phyloP scores from a whole-genome alignment of 176 grass and related monocot genomes.

The Typha latifolia region DNA sequence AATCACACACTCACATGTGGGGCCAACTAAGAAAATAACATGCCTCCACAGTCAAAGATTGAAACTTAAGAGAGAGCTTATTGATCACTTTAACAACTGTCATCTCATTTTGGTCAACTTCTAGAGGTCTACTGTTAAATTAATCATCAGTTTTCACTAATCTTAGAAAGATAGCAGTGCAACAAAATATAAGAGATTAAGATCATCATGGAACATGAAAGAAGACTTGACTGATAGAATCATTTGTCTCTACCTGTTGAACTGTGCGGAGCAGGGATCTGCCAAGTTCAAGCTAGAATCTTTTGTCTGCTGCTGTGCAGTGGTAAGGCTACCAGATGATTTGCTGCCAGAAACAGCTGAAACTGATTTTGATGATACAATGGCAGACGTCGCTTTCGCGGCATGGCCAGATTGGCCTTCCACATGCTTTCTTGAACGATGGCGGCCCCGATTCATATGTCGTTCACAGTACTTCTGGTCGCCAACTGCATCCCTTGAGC shows the following conservation, averaged over 20 bases:
- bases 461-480: constrained; percentile 93
- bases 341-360: constrained; percentile 24
- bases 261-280: constrained; percentile 19
- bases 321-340: constrained; percentile 16
- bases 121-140: too few relatives aligned
- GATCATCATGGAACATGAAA: not conserved
- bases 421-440: constrained; percentile 99
- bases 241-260: constrained; percentile 33
- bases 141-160: not conserved
- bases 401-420: constrained; percentile 50
- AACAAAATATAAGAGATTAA: too few relatives aligned
- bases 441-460: constrained; percentile 69
- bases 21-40: too few relatives aligned
- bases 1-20: too few relatives aligned
- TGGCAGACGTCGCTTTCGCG: constrained; percentile 13
- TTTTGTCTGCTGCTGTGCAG: constrained; percentile 26
- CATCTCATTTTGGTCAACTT: too few relatives aligned
- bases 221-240: constrained; percentile 5
- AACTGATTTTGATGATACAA: constrained; percentile 16
- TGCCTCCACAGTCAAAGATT: too few relatives aligned
- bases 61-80: too few relatives aligned
- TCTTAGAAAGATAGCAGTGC: not conserved
- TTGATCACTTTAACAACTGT: too few relatives aligned
- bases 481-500: constrained; percentile 66
- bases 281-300: constrained; percentile 10